Evolutionary conservation across 2,329 filamentous ascomycete species (phyloP), one percentile per base, ranked within the genome.

Genomic region (Monosporascus sp.): DNA sequence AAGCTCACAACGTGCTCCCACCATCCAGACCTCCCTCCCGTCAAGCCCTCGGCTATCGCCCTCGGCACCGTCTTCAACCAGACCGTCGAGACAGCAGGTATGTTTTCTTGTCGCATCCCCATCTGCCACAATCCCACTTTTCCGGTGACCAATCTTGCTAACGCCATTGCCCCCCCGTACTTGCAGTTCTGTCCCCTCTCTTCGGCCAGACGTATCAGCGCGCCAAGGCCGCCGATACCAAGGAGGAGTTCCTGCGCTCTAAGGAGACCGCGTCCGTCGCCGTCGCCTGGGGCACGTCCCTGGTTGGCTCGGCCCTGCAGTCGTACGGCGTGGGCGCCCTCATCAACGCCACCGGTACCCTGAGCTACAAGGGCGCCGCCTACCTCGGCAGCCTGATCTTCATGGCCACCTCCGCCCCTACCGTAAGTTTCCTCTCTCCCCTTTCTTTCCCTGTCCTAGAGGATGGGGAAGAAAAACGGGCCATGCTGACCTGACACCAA

Each of bases 41-140:
- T 99, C 70, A 97, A 97, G 87, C 94, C 94, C 65, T 97, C 92
- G 70, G 93, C 94, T 68, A 96, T 99, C 70, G 94, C 93, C 69
- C 85, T 97, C 69, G 94, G 94, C 76, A 94, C 92, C 59, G 78
- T 91, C 74, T 99, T 97, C 86, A 97, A 89, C 82, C 93, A 99
- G 78, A 86, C 87, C 66, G 82, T 91, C 67, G 94, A 94, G 69
- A 86, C 94, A 60, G 92, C 90, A 59, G 65, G 71, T 73, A 66
- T 51, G 70, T 64, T 38, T 34, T 34, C 14, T 11, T 11, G 24
- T 11, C 16, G 19, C n/a, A 37, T 20, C 22, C 16, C 16, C 44
- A 20, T 40, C 37, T 44, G 43, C 34, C 22, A n/a, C 24, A 22
- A 11, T 48, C 9, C 48, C 22, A 27, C 17, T 19, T 20, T 22